Percentiles rank a stretch among this genome's conserved stretches.
Evolutionary conservation across 2,329 filamentous ascomycete species (phyloP).

Genomic region (Penicillium psychrosexuale): DNA sequence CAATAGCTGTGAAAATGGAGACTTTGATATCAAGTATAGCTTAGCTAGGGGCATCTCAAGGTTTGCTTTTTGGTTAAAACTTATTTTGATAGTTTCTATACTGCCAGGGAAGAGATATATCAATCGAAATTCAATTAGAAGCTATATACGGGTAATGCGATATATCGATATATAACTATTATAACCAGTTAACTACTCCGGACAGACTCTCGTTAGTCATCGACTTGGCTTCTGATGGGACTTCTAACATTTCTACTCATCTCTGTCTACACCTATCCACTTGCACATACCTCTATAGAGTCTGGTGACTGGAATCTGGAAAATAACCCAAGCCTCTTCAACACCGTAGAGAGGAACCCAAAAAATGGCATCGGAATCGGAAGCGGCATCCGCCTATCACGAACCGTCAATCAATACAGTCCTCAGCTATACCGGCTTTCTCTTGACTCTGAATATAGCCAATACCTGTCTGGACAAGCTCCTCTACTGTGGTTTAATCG

Average conservation of each 20-base stretch:
- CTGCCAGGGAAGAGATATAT: not conserved
- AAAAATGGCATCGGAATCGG: not conserved
- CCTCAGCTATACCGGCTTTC: constrained; percentile 59
- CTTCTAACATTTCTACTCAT: not conserved
- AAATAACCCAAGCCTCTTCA: not conserved
- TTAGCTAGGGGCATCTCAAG: not conserved
- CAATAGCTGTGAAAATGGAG: not conserved
- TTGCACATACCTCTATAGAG: not conserved
- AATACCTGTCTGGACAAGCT: constrained; percentile 57
- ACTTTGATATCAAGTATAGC: not conserved
- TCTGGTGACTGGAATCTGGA: not conserved
- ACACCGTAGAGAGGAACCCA: not conserved
- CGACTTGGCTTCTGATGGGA: not conserved
- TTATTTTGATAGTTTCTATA: not conserved
- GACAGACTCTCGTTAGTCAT: not conserved
- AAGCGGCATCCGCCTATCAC: constrained; percentile 53
- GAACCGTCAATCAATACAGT: constrained; percentile 61
- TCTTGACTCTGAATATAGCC: constrained; percentile 60
- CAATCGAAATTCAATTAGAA: not conserved
- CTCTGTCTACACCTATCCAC: not conserved
- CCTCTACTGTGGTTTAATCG: constrained; percentile 68
- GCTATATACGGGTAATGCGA: too few relatives aligned
- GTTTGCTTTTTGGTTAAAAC: not conserved
- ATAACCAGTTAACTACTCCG: not conserved
- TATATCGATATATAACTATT: not conserved